Evolutionary conservation across 768 basidiomycete genomes (phyloP).

Genomic region (Naganishia kalamii): DNA sequence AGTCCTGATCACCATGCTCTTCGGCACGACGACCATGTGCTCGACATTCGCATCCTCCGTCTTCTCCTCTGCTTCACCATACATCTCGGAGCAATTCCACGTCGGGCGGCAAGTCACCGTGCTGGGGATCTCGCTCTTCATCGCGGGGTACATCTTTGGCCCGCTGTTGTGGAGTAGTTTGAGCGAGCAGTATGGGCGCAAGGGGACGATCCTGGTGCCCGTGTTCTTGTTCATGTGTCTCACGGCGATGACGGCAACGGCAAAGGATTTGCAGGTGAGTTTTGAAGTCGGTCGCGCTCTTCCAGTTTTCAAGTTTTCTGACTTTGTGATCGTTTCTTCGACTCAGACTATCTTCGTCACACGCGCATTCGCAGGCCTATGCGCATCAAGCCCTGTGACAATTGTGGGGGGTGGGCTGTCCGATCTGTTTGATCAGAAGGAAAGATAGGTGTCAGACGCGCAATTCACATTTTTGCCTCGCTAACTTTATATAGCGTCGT

Average conservation of each 20-base stretch:
- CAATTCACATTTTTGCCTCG: neutral
- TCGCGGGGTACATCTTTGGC: slow-evolving; percentile 27
- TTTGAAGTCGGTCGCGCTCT: neutral
- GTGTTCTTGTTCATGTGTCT: slow-evolving; percentile 45
- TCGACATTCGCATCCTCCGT: slow-evolving; percentile 39
- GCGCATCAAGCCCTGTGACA: slow-evolving; percentile 39
- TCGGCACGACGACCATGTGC: slow-evolving; percentile 43
- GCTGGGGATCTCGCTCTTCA: slow-evolving; percentile 36
- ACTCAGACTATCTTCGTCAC: slow-evolving; percentile 43
- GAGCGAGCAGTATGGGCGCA: slow-evolving; percentile 43
- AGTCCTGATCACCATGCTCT: slow-evolving; percentile 31
- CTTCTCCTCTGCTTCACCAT: slow-evolving; percentile 32
- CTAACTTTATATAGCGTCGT: neutral
- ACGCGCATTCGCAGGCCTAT: slow-evolving; percentile 35
- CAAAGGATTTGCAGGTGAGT: slow-evolving; percentile 39
- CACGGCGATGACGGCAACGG: slow-evolving; percentile 43
- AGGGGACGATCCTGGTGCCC: slow-evolving; percentile 33
- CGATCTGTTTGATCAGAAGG: slow-evolving; percentile 34
- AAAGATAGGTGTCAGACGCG: neutral
- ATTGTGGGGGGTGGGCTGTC: slow-evolving; percentile 36
- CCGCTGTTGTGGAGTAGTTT: slow-evolving; percentile 42
- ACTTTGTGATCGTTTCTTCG: neutral
- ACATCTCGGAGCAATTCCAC: slow-evolving; percentile 34
- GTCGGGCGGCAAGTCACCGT: slow-evolving; percentile 38
- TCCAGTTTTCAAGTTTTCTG: neutral